phyloP scores from a whole-genome alignment of 139 green algal genomes.

The Chlamydomonas incerta region DNA sequence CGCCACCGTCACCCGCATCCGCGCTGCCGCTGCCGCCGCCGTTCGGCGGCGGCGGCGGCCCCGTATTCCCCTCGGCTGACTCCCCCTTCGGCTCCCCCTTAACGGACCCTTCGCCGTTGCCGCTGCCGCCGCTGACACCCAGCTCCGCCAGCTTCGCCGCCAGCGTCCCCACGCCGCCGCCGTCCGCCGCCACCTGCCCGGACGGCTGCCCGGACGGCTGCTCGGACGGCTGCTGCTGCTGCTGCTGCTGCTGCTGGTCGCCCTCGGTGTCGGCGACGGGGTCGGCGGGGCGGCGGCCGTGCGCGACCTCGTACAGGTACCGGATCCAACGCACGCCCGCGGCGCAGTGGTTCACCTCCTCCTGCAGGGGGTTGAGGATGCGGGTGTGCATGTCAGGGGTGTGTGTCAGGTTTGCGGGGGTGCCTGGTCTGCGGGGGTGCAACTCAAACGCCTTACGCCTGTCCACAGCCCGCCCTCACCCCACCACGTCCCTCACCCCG shows the following conservation, averaged over 20 bases:
- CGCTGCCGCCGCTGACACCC: not conserved
- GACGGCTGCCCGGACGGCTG: not conserved
- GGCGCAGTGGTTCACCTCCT: conserved; percentile 75
- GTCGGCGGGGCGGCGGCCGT: not conserved
- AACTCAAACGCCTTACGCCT: too few species aligned
- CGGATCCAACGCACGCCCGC: conserved; percentile 88
- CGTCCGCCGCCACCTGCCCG: not conserved
- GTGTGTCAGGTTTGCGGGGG: too few species aligned
- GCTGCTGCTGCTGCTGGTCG: conserved; percentile 28
- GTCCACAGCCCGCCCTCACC: too few species aligned
- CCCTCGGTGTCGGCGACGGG: not conserved
- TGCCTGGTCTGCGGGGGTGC: too few species aligned
- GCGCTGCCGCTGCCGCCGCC: not conserved
- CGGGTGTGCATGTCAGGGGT: too few species aligned
- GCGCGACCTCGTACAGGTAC: conserved; percentile 69
- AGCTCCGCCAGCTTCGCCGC: not conserved
- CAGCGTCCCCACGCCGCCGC: not conserved
- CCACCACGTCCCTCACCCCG: too few species aligned
- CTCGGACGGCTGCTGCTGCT: not conserved
- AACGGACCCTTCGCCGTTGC: too few species aligned
- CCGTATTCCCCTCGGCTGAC: not conserved
- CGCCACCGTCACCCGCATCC: not conserved
- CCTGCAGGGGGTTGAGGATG: too few species aligned
- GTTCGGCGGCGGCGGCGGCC: not conserved
- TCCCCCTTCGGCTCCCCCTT: too few species aligned